Evolutionary conservation across 306 rosid genomes (phyloP).

Genomic region (Boehmeria nivea): DNA sequence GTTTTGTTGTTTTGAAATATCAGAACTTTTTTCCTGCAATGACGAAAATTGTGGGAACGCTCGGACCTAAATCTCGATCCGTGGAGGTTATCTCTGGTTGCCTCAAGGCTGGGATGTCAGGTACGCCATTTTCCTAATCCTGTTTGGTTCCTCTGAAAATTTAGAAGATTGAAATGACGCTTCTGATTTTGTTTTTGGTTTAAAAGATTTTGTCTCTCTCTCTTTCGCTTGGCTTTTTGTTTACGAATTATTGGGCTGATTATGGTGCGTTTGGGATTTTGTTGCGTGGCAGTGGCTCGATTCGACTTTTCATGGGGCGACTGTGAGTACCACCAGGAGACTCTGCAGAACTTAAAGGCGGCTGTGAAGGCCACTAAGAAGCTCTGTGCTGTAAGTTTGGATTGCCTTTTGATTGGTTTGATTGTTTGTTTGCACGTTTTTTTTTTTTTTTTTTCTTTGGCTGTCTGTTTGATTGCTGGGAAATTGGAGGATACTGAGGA

Average conservation of each 20-base stretch:
- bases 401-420: too few species aligned
- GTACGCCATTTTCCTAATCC: constrained; percentile 23
- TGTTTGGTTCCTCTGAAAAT: neutral
- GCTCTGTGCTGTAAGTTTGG: constrained; percentile 94
- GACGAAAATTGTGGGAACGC: constrained; percentile 97
- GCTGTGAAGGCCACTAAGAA: constrained; percentile 82
- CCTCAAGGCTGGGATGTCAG: constrained; percentile 96
- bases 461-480: too few species aligned
- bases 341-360: constrained; percentile 78
- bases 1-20: neutral
- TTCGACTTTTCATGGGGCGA: constrained; percentile 91
- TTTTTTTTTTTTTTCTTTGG: too few species aligned
- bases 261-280: constrained; percentile 7
- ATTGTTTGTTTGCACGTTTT: too few species aligned
- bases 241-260: neutral
- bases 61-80: constrained; percentile 89
- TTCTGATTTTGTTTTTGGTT: too few species aligned
- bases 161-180: neutral
- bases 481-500: too few species aligned
- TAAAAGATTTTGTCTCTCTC: too few species aligned
- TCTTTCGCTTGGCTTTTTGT: neutral
- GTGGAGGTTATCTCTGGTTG: constrained; percentile 67
- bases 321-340: constrained; percentile 76
- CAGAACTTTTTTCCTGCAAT: constrained; percentile 83
- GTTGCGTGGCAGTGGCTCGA: constrained; percentile 72